Percentiles rank a stretch among this genome's conserved stretches.
phyloP scores from a whole-genome alignment of 2,329 filamentous ascomycete genomes.

The Podosphaera fusca region DNA sequence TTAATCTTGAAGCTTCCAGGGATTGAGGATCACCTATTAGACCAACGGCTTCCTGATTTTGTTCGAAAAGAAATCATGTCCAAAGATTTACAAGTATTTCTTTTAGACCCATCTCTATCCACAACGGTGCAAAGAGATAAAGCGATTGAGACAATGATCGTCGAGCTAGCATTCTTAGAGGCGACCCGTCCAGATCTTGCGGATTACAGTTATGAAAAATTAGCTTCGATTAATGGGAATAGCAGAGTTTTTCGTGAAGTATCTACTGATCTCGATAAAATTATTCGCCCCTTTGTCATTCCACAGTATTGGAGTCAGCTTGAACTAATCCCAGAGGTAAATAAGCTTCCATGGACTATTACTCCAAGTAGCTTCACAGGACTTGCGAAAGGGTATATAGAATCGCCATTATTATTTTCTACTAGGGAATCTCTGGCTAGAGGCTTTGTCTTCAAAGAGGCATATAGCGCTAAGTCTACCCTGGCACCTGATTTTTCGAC shows the following conservation, averaged over 20 bases:
- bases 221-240: constrained; percentile 32
- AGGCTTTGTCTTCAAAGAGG: constrained; percentile 82
- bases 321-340: constrained; percentile 30
- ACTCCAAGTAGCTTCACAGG: constrained; percentile 60
- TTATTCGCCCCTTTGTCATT: constrained; percentile 50
- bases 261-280: constrained; percentile 43
- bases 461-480: constrained; percentile 47
- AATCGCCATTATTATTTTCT: constrained; percentile 41
- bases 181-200: constrained; percentile 46
- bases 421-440: constrained; percentile 73
- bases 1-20: constrained; percentile 55
- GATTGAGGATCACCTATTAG: constrained; percentile 69
- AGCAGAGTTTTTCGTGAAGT: constrained; percentile 24
- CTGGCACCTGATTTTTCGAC: constrained; percentile 70
- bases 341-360: constrained; percentile 37
- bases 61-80: constrained; percentile 50
- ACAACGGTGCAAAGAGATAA: constrained; percentile 44
- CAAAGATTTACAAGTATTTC: constrained; percentile 46
- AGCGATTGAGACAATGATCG: constrained; percentile 37
- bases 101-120: constrained; percentile 49
- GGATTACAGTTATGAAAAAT: constrained; percentile 38
- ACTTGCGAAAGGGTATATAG: constrained; percentile 54
- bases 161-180: constrained; percentile 67
- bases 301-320: constrained; percentile 60
- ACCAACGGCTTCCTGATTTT: constrained; percentile 55